Conservation (phyloP, 441 rosid genomes). For the Pelargonium australe region DNA sequence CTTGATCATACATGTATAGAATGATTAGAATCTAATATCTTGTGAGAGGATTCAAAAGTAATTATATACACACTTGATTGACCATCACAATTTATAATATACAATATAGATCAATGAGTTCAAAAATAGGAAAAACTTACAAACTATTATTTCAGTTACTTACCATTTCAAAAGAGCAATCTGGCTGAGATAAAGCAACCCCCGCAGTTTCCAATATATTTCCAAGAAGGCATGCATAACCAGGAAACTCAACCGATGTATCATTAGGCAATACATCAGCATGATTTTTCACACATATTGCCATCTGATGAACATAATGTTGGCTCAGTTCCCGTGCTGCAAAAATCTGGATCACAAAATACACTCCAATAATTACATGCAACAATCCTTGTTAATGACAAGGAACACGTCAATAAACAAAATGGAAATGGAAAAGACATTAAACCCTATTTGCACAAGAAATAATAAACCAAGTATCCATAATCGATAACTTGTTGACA, state of each 20-base stretch:
- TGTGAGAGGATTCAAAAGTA: no score
- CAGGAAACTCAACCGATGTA: conserved; percentile 55
- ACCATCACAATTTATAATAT: no score
- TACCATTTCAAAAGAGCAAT: conserved; percentile 83
- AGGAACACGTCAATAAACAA: conserved; percentile 4
- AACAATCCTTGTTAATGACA: conserved; percentile 13
- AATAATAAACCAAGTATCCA: conserved; percentile 7
- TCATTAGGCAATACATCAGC: conserved; percentile 57
- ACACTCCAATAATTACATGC: conserved; percentile 21
- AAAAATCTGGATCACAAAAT: conserved; percentile 49
- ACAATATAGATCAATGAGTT: no score
- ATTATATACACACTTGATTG: no score
- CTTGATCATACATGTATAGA: no score
- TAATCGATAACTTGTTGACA: conserved; percentile 7
- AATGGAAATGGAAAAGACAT: conserved; percentile 8
- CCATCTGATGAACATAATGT: conserved; percentile 74
- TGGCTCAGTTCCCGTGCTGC: conserved; percentile 55
- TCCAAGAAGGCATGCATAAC: conserved; percentile 89
- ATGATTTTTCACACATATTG: conserved; percentile 51
- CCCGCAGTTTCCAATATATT: conserved; percentile 79
- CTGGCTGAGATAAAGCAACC: conserved; percentile 67
- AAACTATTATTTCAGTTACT: conserved; percentile 16
- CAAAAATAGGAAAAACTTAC: no score
- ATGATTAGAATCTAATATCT: no score
- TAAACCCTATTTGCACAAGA: conserved; percentile 7